Evolutionary conservation across 1,284 basidiomycete species (phyloP).

Genomic region (Malassezia caprae): DNA sequence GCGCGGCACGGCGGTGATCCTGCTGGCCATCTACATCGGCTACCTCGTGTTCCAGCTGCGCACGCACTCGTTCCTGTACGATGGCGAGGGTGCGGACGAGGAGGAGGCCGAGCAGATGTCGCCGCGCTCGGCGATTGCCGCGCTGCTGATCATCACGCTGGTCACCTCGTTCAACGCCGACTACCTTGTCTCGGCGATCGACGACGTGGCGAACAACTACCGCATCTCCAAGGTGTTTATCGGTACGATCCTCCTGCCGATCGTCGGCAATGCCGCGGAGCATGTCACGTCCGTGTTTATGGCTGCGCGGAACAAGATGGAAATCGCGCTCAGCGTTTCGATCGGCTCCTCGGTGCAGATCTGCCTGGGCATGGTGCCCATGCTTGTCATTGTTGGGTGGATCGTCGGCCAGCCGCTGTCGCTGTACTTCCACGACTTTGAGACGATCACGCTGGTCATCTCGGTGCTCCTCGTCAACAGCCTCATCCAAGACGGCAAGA

Average conservation of each 20-base stretch:
- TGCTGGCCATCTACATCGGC: conserved; percentile 69
- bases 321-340: conserved; percentile 62
- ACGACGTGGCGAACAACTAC: conserved; percentile 43
- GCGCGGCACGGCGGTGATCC: conserved; percentile 50
- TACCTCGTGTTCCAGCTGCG: conserved; percentile 53
- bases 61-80: conserved; percentile 43
- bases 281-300: conserved; percentile 44
- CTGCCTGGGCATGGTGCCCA: conserved; percentile 43
- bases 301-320: conserved; percentile 46
- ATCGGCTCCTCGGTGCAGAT: conserved; percentile 63
- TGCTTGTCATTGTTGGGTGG: conserved; percentile 48
- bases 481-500: conserved; percentile 47
- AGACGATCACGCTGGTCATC: conserved; percentile 41
- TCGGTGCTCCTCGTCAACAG: conserved; percentile 47
- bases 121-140: conserved; percentile 35
- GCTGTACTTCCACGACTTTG: conserved; percentile 47
- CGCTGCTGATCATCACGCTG: conserved; percentile 36
- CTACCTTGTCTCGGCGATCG: conserved; percentile 49
- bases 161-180: conserved; percentile 45
- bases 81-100: conserved; percentile 33
- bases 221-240: conserved; percentile 47
- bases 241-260: conserved; percentile 63
- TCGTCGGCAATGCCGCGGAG: conserved; percentile 60
- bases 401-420: conserved; percentile 46
- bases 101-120: conserved; percentile 40